Evolutionary conservation across 1,284 basidiomycete genomes (phyloP).

Genomic region (Microbotryum lychnidis-dioicae): DNA sequence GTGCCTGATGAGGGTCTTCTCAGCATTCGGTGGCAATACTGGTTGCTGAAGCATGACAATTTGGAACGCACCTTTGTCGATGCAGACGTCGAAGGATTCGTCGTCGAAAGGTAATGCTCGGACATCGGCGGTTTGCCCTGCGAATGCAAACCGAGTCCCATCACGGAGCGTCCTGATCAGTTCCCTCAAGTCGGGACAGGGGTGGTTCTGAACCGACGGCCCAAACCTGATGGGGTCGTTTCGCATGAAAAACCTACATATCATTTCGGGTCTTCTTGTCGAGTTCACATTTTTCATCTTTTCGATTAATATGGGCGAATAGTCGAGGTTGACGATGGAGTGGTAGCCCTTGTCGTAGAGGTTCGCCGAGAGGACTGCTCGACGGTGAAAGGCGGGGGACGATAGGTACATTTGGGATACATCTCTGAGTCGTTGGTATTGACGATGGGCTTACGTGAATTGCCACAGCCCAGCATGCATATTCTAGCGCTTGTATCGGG

Average conservation of each 20-base stretch:
- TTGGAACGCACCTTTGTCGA: conserved; percentile 65
- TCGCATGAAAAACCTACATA: conserved; percentile 49
- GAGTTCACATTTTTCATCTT: conserved; percentile 63
- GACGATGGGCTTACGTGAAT: conserved; percentile 50
- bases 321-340: conserved; percentile 77
- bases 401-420: conserved; percentile 45
- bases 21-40: not conserved
- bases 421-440: conserved; percentile 47
- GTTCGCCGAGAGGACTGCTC: conserved; percentile 9
- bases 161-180: no score
- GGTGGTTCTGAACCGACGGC: no score
- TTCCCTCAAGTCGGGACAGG: no score
- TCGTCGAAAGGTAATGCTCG: conserved; percentile 60
- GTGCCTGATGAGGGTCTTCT: conserved; percentile 48
- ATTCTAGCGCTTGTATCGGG: conserved; percentile 60
- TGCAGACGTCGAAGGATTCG: conserved; percentile 67
- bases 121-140: conserved; percentile 84
- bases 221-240: no score
- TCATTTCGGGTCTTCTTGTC: conserved; percentile 57
- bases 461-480: conserved; percentile 85
- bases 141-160: not conserved
- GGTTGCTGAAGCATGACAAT: not conserved
- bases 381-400: not conserved
- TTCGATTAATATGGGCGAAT: conserved; percentile 68
- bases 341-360: conserved; percentile 86